Percentiles rank a stretch among this genome's conserved stretches.
Conservation (phyloP, 345 rosid genomes). For the Linum tenue region DNA sequence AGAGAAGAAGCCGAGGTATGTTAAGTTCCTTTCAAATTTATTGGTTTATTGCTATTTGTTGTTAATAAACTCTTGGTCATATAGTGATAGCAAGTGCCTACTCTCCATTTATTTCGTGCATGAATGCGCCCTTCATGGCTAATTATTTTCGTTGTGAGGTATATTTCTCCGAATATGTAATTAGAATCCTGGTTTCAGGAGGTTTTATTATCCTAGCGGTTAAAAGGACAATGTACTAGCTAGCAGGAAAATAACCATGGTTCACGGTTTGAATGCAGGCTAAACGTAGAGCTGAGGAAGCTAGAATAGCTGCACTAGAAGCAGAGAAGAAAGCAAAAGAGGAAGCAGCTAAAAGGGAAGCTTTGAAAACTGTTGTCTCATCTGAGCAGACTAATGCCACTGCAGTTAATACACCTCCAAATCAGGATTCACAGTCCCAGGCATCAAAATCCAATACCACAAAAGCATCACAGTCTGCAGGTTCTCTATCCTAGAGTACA, state of each 20-base stretch:
- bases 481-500: conserved; percentile 21
- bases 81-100: not conserved
- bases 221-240: not conserved
- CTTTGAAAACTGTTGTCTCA: conserved; percentile 26
- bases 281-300: conserved; percentile 71
- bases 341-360: conserved; percentile 55
- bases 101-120: not conserved
- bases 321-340: conserved; percentile 57
- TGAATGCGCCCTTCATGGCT: conserved; percentile 1
- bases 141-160: not conserved
- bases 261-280: conserved; percentile 30
- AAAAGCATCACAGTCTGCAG: conserved; percentile 24
- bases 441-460: conserved; percentile 22
- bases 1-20: conserved; percentile 86
- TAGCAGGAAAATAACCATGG: not conserved
- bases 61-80: not conserved
- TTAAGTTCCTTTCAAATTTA: conserved; percentile 1
- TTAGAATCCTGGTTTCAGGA: not conserved
- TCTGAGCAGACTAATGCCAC: conserved; percentile 18
- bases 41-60: conserved; percentile 1
- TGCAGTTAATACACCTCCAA: conserved; percentile 29
- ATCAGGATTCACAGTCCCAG: conserved; percentile 27
- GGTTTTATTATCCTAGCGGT: not conserved
- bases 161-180: not conserved
- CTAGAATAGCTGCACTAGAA: conserved; percentile 52